Evolutionary conservation across 768 basidiomycete genomes (phyloP), one percentile per base, ranked within the genome.

Genomic region (Auricularia sp.): DNA sequence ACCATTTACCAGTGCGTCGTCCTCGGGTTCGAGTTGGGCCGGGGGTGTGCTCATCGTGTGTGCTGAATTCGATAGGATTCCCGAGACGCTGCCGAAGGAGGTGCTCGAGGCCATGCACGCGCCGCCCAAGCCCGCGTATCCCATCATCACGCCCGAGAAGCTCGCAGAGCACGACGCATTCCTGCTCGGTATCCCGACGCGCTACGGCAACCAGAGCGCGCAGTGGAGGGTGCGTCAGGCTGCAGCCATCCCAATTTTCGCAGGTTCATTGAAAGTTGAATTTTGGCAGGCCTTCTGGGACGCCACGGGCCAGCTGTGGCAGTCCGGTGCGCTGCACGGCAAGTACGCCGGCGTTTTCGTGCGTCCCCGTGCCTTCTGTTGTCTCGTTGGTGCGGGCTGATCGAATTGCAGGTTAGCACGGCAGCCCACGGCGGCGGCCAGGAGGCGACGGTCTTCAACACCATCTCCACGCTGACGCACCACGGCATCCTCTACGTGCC

Each of bases 391-490:
- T 10, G 47, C 3, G 21, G 47, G 11, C 21, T 51, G 21, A 51
- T 51, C 47, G 21, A 16, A 6, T 18, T 16, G 47, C 8, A 51
- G 47, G 47, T 90, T 60, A 87, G 87, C 29, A 86, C 88, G 0
- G 87, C 80, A 1, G 77, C 80, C n/a, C 84, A 79, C 11, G 90
- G 91, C 63, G 90, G 91, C 65, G 92, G 92, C n/a, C 91, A 93
- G 68, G 88, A 87, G 69, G 66, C 78, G 3, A 88, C 87, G 3
- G 78, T 76, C 58, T 67, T 85, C 42, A 73, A 70, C 62, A 70
- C 77, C 42, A 70, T 90, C 71, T 82, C 82, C 62, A 83, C 87
- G 53, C 70, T 92, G 63, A 72, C 79, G 6, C 90, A 93, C 72
- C 88, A 91, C 64, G 90, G 89, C 21, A 82, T 88, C 35, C 75